Evolutionary conservation across 148 eudicot genomes (phyloP).

Genomic region (Rheum nobile): DNA sequence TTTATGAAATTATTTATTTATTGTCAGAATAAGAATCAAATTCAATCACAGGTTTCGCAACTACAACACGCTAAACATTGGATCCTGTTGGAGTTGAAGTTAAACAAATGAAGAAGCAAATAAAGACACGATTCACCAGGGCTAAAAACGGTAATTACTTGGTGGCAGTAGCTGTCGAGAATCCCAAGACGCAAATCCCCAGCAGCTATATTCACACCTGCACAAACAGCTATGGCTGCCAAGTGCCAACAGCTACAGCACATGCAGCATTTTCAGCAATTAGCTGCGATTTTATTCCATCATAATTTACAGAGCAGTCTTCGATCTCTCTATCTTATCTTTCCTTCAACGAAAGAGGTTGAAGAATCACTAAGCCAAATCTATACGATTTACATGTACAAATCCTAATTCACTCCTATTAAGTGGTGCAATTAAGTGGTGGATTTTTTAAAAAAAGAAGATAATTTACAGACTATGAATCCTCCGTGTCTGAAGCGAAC

Average conservation of each 20-base stretch:
- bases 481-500: conserved; percentile 22
- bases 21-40: neutral
- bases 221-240: neutral
- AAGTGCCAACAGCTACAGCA: too few species aligned
- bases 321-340: neutral
- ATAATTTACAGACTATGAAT: neutral
- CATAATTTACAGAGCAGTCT: neutral
- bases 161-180: conserved; percentile 2
- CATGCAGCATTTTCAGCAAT: neutral
- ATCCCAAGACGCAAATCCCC: conserved; percentile 4
- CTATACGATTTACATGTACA: neutral
- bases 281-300: neutral
- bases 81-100: neutral
- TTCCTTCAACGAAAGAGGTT: conserved; percentile 6
- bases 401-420: neutral
- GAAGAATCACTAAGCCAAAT: neutral
- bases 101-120: neutral
- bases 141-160: neutral
- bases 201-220: conserved; percentile 2
- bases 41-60: neutral
- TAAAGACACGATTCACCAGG: neutral
- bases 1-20: neutral
- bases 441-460: neutral
- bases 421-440: neutral
- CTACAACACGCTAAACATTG: neutral